phyloP scores from a whole-genome alignment of 2,329 filamentous ascomycete genomes.

The Aspergillus unguis region DNA sequence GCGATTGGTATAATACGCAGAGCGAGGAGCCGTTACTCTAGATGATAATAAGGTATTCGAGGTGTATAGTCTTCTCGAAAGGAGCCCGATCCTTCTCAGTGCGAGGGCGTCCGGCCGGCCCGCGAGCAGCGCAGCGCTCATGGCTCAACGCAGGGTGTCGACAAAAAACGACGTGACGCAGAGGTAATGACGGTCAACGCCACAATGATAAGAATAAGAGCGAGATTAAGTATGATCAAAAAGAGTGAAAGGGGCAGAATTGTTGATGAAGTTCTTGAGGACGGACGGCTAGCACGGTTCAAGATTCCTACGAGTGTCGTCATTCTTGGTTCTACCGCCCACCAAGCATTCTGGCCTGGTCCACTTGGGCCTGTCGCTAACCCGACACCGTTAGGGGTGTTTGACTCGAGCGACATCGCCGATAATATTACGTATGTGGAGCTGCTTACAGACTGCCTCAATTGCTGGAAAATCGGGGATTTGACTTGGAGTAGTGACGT shows the following conservation, averaged over 20 bases:
- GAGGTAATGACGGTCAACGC: slow-evolving; percentile 11
- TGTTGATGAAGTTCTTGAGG: not conserved
- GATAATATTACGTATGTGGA: not conserved
- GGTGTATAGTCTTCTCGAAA: slow-evolving; percentile 21
- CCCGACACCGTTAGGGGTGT: not conserved
- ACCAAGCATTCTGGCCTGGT: slow-evolving; percentile 5
- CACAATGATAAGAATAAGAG: slow-evolving; percentile 1
- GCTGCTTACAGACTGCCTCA: not conserved
- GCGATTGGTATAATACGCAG: slow-evolving; percentile 19
- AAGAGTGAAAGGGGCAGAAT: slow-evolving; percentile 1
- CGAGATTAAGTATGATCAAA: slow-evolving; percentile 5
- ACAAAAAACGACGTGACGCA: slow-evolving; percentile 1
- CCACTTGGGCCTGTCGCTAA: slow-evolving; percentile 1
- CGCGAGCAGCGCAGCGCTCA: slow-evolving; percentile 34
- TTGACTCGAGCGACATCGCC: not conserved
- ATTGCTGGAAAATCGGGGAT: not conserved
- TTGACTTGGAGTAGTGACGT: no score
- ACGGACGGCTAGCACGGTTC: not conserved
- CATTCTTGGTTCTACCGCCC: slow-evolving; percentile 10
- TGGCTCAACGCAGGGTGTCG: slow-evolving; percentile 12
- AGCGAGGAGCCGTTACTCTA: slow-evolving; percentile 17
- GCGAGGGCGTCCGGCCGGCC: slow-evolving; percentile 27
- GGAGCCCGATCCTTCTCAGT: slow-evolving; percentile 26
- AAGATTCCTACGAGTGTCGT: slow-evolving; percentile 1
- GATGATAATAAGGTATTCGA: slow-evolving; percentile 12